These are phyloP conservation scores for Xylariaceae sp. DNA, from an alignment of 2,329 filamentous ascomycete species.

Conservation along the genomic window DNA sequence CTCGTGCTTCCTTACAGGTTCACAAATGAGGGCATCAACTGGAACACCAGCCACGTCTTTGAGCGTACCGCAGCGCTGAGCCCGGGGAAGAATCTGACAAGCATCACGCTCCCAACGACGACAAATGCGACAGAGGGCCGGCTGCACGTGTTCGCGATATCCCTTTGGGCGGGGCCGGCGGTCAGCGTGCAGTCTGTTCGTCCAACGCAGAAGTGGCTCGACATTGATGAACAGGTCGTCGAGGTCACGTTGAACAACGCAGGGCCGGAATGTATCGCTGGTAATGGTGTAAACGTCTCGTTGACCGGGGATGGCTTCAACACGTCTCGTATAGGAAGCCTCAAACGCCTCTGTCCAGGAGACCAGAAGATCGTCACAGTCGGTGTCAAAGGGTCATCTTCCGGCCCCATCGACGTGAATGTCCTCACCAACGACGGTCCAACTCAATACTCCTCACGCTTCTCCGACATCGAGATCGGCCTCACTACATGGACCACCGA, in stretches of 20 bases:
- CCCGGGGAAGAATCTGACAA: conserved; percentile 31
- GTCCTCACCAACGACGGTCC: not conserved
- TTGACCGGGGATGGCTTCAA: conserved; percentile 11
- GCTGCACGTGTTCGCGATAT: not conserved
- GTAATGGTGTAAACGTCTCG: conserved; percentile 22
- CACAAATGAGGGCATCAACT: conserved; percentile 25
- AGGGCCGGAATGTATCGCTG: not conserved
- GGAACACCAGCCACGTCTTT: conserved; percentile 39
- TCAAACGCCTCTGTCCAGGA: not conserved
- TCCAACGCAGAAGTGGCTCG: conserved; percentile 15
- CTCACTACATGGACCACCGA: conserved; percentile 30
- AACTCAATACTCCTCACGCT: not conserved
- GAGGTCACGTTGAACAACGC: not conserved
- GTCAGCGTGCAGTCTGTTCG: conserved; percentile 33
- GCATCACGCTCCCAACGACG: conserved; percentile 37
- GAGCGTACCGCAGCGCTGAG: conserved; percentile 33
- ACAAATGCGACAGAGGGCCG: conserved; percentile 19
- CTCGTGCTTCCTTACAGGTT: conserved; percentile 39
- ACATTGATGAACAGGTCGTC: not conserved
- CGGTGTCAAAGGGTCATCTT: conserved; percentile 28
- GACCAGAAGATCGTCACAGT: conserved; percentile 18
- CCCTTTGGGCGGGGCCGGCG: not conserved
- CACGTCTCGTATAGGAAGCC: not conserved
- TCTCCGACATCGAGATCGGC: conserved; percentile 25
- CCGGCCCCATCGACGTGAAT: conserved; percentile 10